phyloP scores from a whole-genome alignment of 75 land plant species.

The Pinus taeda region DNA sequence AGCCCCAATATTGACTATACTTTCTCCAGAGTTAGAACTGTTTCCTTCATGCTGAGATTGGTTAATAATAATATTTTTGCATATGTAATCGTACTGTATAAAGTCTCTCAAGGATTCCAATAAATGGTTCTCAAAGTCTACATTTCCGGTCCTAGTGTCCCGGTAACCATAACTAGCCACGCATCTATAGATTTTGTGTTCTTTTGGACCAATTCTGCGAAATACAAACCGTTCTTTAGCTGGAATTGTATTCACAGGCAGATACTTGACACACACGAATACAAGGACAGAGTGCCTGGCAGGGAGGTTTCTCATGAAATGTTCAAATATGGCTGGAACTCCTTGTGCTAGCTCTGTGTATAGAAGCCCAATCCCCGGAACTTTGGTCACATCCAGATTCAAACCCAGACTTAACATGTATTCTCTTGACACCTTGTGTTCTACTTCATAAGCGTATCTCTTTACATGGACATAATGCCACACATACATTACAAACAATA shows the following conservation, averaged over 20 bases:
- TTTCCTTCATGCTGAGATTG: neutral
- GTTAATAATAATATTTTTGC: neutral
- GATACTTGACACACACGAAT: slow-evolving; percentile 51
- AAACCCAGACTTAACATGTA: slow-evolving; percentile 18
- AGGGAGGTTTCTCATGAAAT: slow-evolving; percentile 45
- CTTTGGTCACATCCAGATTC: slow-evolving; percentile 20
- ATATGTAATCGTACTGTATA: slow-evolving; percentile 11
- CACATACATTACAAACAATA: slow-evolving; percentile 49
- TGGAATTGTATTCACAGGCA: slow-evolving; percentile 50
- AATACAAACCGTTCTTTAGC: slow-evolving; percentile 48
- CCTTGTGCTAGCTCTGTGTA: slow-evolving; percentile 70
- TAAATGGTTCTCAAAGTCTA: slow-evolving; percentile 32
- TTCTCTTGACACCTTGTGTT: slow-evolving; percentile 42
- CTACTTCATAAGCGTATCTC: slow-evolving; percentile 37
- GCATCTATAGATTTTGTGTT: slow-evolving; percentile 42
- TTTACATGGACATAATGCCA: slow-evolving; percentile 60
- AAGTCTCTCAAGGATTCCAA: slow-evolving; percentile 43
- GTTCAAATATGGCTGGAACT: slow-evolving; percentile 56
- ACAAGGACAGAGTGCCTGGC: slow-evolving; percentile 55
- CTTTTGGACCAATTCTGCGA: slow-evolving; percentile 39
- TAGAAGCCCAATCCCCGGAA: slow-evolving; percentile 53
- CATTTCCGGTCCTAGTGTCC: slow-evolving; percentile 23
- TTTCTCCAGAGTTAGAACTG: too few species aligned
- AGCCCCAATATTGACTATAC: too few species aligned
- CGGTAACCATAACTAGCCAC: slow-evolving; percentile 63